Base-by-base conservation (phyloP, 768 basidiomycete genomes). In the Suillus brevipes region DNA sequence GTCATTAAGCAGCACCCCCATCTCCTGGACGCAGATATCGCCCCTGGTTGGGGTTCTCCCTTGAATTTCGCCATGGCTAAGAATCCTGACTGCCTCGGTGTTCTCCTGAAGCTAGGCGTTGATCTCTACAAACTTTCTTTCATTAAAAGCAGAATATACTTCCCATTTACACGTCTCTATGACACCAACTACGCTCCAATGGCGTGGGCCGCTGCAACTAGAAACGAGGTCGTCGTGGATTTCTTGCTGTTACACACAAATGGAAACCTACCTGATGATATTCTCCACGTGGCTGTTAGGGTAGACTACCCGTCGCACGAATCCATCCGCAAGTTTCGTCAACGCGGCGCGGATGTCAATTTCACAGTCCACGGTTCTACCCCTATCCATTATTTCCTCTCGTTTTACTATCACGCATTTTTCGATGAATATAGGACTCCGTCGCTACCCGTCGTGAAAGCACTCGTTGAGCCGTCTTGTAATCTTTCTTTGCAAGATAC, bases 121-220 rank as follows among this genome's bases (percentile, higher is more conserved):
- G 1, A 57, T 23, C 37, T 25, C 36, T 38, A 57, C 56, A 37
- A 57, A 8, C 23, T 4, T 37, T 57, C 37, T 37, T 37, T 12
- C 13, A 3, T 53, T 18, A 31, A 12, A 1, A 18, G 9, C 1
- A 0, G 0, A 6, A 5, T 31, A 53, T 31, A 53, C 4, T 0
- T 0, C 49, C 13, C 9, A 9, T 9, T 38, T 0, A 3, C 2
- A 3, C 45, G 2, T 4, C 37, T 38, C 23, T 31, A 31, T 31
- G 3, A 31, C 5, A 31, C 31, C 31, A 3, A 31, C 37, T 16
- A 57, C 16, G n/a, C 36, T 23, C 56, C 56, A 37, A 38, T 38
- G 9, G 37, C 56, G 23, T 57, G 56, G 56, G 56, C 56, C 23
- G 56, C 36, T 14, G n/a, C 12, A 7, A 57, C 23, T n/a, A 14